A percentile compares a stretch with the other conserved stretches of the same genome.
phyloP scores from a whole-genome alignment of 2,329 filamentous ascomycete genomes.

The Calonectria hawksworthii region DNA sequence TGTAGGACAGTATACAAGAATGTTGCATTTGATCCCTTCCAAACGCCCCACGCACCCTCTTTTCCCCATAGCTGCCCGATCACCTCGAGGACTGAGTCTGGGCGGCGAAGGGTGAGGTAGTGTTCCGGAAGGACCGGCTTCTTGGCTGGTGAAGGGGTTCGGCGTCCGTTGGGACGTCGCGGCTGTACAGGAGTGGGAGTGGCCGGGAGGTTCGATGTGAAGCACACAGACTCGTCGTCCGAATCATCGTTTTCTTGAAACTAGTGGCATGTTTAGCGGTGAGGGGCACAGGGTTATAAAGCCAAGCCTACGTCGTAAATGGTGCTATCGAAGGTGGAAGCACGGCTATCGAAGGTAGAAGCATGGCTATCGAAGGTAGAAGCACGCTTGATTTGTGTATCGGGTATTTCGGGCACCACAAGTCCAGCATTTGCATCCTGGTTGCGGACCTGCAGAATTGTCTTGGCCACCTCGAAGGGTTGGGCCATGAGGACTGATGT shows the following conservation, averaged over 20 bases:
- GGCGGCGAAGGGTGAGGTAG: slow-evolving; percentile 78
- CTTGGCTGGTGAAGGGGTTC: slow-evolving; percentile 49
- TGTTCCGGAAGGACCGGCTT: slow-evolving; percentile 60
- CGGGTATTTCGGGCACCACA: slow-evolving; percentile 40
- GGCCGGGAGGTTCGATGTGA: slow-evolving; percentile 75
- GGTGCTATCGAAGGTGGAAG: slow-evolving; percentile 51
- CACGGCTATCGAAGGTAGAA: slow-evolving; percentile 50
- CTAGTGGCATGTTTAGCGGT: slow-evolving; percentile 44
- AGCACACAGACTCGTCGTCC: slow-evolving; percentile 88
- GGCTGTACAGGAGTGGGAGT: slow-evolving; percentile 64
- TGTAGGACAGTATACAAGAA: slow-evolving; percentile 92
- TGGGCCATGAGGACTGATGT: slow-evolving; percentile 89
- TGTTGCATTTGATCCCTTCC: slow-evolving; percentile 93
- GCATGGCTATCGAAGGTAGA: slow-evolving; percentile 50
- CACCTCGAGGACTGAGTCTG: slow-evolving; percentile 88
- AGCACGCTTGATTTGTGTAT: slow-evolving; percentile 45
- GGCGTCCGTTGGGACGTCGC: slow-evolving; percentile 52
- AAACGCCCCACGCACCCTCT: slow-evolving; percentile 91
- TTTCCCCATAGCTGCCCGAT: slow-evolving; percentile 90
- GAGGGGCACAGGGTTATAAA: slow-evolving; percentile 11
- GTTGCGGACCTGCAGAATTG: slow-evolving; percentile 82
- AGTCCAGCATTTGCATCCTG: slow-evolving; percentile 64
- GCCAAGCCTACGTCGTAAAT: slow-evolving; percentile 51
- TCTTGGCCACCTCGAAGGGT: slow-evolving; percentile 98
- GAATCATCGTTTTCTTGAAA: slow-evolving; percentile 74